Percentiles rank a stretch among this genome's conserved stretches.
Evolutionary conservation across 2,329 filamentous ascomycete genomes (phyloP).

Genomic region (Chaetomiaceae sp.): DNA sequence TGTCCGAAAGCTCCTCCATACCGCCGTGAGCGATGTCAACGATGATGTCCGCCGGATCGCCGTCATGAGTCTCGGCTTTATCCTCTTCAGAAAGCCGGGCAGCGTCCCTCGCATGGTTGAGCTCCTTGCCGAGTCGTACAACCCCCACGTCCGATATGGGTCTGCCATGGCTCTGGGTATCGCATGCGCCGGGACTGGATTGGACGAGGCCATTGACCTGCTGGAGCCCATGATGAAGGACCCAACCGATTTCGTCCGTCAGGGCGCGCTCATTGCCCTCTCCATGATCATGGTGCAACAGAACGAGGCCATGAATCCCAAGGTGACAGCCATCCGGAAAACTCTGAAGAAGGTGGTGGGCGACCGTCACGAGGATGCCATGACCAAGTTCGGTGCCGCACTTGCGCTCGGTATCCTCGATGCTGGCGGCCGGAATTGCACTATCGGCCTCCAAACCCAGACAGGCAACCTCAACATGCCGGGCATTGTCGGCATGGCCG

Average conservation of each 20-base stretch:
- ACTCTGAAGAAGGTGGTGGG: slow-evolving; percentile 89
- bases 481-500: slow-evolving; percentile 93
- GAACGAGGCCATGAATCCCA: slow-evolving; percentile 97
- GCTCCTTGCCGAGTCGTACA: slow-evolving; percentile 95
- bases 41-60: slow-evolving; percentile 95
- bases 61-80: slow-evolving; percentile 97
- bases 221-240: slow-evolving; percentile 99
- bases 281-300: slow-evolving; percentile 99
- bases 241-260: slow-evolving; percentile 94
- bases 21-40: slow-evolving; percentile 95
- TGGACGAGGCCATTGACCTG: slow-evolving; percentile 93
- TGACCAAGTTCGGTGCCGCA: slow-evolving; percentile 97
- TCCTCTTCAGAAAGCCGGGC: slow-evolving; percentile 94
- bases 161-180: slow-evolving; percentile 98
- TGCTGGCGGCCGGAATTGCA: slow-evolving; percentile 96
- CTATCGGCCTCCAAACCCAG: slow-evolving; percentile 94
- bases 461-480: slow-evolving; percentile 99
- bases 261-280: slow-evolving; percentile 88
- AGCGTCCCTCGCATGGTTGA: slow-evolving; percentile 99
- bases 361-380: slow-evolving; percentile 95
- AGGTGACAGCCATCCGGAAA: slow-evolving; percentile 86
- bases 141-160: slow-evolving; percentile 95
- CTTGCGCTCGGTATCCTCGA: slow-evolving; percentile 96
- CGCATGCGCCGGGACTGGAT: slow-evolving; percentile 90
- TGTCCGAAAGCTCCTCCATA: slow-evolving; percentile 89